Evolutionary conservation across 371 early-diverging fungal species (phyloP), one percentile per base, ranked within the genome.

Genomic region (Mucor lusitanicus): DNA sequence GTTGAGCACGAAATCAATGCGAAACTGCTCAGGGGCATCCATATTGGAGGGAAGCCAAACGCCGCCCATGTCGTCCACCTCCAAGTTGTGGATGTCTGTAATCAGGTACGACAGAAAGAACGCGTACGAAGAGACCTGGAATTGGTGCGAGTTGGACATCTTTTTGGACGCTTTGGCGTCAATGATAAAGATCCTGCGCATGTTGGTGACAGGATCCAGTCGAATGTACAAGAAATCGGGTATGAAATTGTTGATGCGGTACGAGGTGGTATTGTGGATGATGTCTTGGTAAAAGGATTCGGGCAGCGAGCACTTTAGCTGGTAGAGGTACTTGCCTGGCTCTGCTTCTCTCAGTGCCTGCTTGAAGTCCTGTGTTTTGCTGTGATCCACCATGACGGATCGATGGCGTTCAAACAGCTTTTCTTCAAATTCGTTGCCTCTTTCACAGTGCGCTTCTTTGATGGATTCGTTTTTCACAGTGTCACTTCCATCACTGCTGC

Each of bases 81-180:
- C 81, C 0, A 86, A n/a, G 30, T 78, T 72, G 9, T 70, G 72
- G 15, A 83, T 71, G 48, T 80, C 76, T 12, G 67, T 72, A 30
- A 82, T 72, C 9, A 83, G 59, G 27, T 82, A 81, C 9, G 65
- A 64, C 9, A 86, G 48, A 27, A 84, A 77, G 56, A 79, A 81
- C 0, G 81, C 81, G 62, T 86, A 86, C 0, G 82, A 69, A 0
- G 81, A 75, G 0, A 86, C 87, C 81, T 86, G 87, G 54, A 86
- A 80, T 76, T 84, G 84, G 59, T 86, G 87, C 9, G 80, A 77
- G 9, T 72, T 67, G 33, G 76, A 76, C 40, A 83, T 68, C 21
- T 69, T 61, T 3, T 69, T 65, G 0, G 85, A 82, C 7, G 85
- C 82, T 64, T 86, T 86, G 5, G 85, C 84, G 68, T 86, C 87